Conservation (phyloP, 2,329 filamentous ascomycete species). For the Epichloe hybrida region DNA sequence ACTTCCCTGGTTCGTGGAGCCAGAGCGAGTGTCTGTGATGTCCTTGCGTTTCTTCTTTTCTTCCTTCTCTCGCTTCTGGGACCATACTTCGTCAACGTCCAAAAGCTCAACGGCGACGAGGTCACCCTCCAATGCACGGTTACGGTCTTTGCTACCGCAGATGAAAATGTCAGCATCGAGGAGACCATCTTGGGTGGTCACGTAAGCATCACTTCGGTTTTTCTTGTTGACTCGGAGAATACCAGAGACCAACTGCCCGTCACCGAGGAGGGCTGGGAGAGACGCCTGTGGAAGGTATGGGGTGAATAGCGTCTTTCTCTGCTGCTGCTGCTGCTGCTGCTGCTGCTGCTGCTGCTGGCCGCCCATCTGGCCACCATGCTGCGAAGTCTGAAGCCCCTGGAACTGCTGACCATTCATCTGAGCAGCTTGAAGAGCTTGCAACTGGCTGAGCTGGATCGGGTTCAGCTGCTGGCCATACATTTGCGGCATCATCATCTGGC, state of each 20-base stretch:
- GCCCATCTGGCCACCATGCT: conserved; percentile 55
- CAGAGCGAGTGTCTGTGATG: conserved; percentile 78
- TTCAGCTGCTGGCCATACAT: conserved; percentile 85
- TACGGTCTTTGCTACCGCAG: conserved; percentile 96
- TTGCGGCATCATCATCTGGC: conserved; percentile 74
- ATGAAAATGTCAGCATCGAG: conserved; percentile 98
- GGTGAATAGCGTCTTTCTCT: conserved; percentile 96
- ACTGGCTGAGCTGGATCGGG: conserved; percentile 74
- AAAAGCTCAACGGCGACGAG: conserved; percentile 90
- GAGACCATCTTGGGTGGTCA: conserved; percentile 74
- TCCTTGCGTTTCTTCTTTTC: conserved; percentile 99
- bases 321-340: conserved; percentile 40
- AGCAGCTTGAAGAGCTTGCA: conserved; percentile 83
- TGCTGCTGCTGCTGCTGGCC: conserved; percentile 38
- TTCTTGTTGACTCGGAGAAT: conserved; percentile 99
- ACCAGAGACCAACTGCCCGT: conserved; percentile 90
- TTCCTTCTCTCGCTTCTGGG: conserved; percentile 97
- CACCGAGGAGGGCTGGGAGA: conserved; percentile 74
- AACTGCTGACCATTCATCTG: conserved; percentile 68
- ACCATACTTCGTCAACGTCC: conserved; percentile 96
- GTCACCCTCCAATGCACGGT: conserved; percentile 91
- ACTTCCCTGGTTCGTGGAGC: conserved; percentile 59
- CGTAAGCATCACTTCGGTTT: conserved; percentile 96
- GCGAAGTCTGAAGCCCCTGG: conserved; percentile 53
- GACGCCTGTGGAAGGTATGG: conserved; percentile 93